A percentile compares a stretch with the other conserved stretches of the same genome.
phyloP scores from a whole-genome alignment of 2,329 filamentous ascomycete species.

The Paecilomyces dactylethromorphus region DNA sequence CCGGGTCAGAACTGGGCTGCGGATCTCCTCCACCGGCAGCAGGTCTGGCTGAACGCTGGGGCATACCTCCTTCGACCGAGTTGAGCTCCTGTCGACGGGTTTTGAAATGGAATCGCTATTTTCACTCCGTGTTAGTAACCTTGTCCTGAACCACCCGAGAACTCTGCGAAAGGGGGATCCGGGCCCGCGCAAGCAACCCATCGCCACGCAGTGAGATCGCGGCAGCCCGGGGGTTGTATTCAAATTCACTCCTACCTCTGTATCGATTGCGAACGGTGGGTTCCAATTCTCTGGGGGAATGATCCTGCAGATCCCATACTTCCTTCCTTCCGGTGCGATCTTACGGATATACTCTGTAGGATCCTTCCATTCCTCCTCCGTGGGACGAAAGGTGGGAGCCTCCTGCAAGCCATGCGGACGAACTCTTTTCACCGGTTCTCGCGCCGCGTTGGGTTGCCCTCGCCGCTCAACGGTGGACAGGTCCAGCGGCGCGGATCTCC shows the following conservation, averaged over 20 bases:
- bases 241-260: constrained; percentile 62
- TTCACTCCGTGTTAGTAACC: constrained; percentile 8
- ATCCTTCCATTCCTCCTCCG: constrained; percentile 89
- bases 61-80: constrained; percentile 89
- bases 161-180: background rate
- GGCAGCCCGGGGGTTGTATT: background rate
- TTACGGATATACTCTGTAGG: constrained; percentile 90
- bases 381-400: constrained; percentile 84
- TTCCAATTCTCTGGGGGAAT: constrained; percentile 93
- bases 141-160: background rate
- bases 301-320: constrained; percentile 92
- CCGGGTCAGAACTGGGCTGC: constrained; percentile 31
- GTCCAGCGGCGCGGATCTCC: constrained; percentile 65
- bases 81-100: constrained; percentile 96
- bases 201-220: background rate
- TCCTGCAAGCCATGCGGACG: constrained; percentile 81
- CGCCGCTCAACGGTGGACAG: constrained; percentile 85
- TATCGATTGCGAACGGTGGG: constrained; percentile 91
- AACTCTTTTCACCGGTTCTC: constrained; percentile 68
- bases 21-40: constrained; percentile 21
- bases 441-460: constrained; percentile 69
- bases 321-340: constrained; percentile 75
- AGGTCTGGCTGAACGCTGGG: constrained; percentile 20
- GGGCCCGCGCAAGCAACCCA: background rate
- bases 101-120: constrained; percentile 88